Evolutionary conservation across 2,329 filamentous ascomycete genomes (phyloP).

Genomic region (Stylonectria norvegica): DNA sequence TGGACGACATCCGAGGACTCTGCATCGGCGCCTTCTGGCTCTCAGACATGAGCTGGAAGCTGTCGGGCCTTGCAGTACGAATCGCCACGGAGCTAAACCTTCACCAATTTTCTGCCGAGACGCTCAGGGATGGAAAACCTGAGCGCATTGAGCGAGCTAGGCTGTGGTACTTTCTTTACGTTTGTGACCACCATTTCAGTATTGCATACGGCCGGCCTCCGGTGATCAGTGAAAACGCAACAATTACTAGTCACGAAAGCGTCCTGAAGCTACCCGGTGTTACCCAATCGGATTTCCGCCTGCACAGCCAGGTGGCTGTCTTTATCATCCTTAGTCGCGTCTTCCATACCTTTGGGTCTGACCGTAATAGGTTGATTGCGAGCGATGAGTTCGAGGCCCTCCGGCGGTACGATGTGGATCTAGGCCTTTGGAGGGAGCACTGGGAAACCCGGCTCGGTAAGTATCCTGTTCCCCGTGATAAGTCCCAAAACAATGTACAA

Average conservation of each 20-base stretch:
- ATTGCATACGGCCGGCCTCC: slow-evolving; percentile 59
- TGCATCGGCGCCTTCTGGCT: slow-evolving; percentile 65
- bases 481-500: background rate
- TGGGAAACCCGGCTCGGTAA: slow-evolving; percentile 36
- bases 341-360: slow-evolving; percentile 56
- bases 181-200: slow-evolving; percentile 64
- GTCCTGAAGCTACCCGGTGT: slow-evolving; percentile 49
- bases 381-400: slow-evolving; percentile 33
- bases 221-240: slow-evolving; percentile 55
- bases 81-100: slow-evolving; percentile 57
- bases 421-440: slow-evolving; percentile 35
- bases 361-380: slow-evolving; percentile 39
- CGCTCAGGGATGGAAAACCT: slow-evolving; percentile 37
- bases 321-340: slow-evolving; percentile 59
- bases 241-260: slow-evolving; percentile 54
- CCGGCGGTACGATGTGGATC: slow-evolving; percentile 27
- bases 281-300: slow-evolving; percentile 52
- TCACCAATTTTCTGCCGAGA: slow-evolving; percentile 50
- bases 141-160: slow-evolving; percentile 54
- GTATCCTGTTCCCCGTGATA: slow-evolving; percentile 18
- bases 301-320: slow-evolving; percentile 57
- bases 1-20: slow-evolving; percentile 58
- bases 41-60: slow-evolving; percentile 53
- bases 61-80: slow-evolving; percentile 56
- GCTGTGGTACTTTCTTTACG: slow-evolving; percentile 62